Evolutionary conservation across 2,329 filamentous ascomycete genomes (phyloP), one percentile per base, ranked within the genome.

Genomic region (Penicillium sp.): DNA sequence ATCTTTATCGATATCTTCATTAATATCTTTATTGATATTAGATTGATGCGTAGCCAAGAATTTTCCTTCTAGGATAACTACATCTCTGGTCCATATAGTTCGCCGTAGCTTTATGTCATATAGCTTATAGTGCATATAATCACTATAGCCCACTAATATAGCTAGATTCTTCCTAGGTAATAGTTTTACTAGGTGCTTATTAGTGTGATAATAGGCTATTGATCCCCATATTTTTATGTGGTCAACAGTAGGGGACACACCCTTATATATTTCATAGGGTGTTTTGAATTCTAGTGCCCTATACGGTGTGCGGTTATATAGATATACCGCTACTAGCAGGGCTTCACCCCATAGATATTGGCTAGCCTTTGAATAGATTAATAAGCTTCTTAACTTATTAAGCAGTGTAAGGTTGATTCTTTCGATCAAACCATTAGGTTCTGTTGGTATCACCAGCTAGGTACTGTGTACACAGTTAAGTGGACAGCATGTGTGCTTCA

Each of bases 121-220:
- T 45, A 45, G 42, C 22, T 45, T 45, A 45, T 45, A 45, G 12
- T 45, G 12, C 6, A 15, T 26, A 45, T 45, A 26, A 26, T 45
- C 22, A 26, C 42, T 45, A 45, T 45, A 45, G 19, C 42, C 42
- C 7, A 45, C 22, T 45, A 45, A 26, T 45, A 45, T 45, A 45
- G 42, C 22, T 45, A 24, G 42, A 7, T 26, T 45, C 13, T 45
- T 45, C 22, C 42, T 13, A 13, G 42, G 42, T 15, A 6, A 12
- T 45, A 45, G 42, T 12, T 45, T 45, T 26, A 22, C 4, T 15
- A 26, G 10, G 2, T 26, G 4, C 10, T 45, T 24, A 45, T 45
- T 45, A 7, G 12, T 45, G 13, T 45, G 13, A 26, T 45, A 45
- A 8, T 45, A 45, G 22, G 22, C 42, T 45, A 45, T 45, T 5